Evolutionary conservation across 1,284 basidiomycete genomes (phyloP).

Genomic region (Heterobasidion parviporum): DNA sequence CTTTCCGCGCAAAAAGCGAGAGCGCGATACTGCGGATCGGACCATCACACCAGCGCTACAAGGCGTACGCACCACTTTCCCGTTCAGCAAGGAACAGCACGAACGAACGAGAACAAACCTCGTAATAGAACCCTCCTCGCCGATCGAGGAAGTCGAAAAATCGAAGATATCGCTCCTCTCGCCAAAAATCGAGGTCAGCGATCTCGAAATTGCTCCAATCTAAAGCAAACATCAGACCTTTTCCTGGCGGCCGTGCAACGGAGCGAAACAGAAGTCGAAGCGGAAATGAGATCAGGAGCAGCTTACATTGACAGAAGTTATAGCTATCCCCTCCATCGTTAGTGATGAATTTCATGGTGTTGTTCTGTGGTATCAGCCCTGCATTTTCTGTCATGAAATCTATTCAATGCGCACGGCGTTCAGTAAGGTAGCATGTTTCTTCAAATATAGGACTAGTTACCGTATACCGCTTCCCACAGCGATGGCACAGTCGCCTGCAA

Average conservation of each 20-base stretch:
- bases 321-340: conserved; percentile 25
- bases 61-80: neutral
- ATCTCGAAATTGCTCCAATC: conserved; percentile 88
- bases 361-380: neutral
- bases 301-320: conserved; percentile 73
- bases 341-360: conserved; percentile 1
- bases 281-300: neutral
- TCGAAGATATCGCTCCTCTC: conserved; percentile 65
- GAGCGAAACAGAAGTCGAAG: conserved; percentile 17
- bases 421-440: neutral
- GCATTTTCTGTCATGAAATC: conserved; percentile 23
- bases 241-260: neutral
- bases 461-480: conserved; percentile 65
- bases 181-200: conserved; percentile 76
- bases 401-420: conserved; percentile 50
- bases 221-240: conserved; percentile 15
- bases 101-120: conserved; percentile 32
- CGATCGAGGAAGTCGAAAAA: conserved; percentile 76
- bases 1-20: conserved; percentile 59
- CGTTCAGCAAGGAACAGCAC: conserved; percentile 1
- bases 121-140: conserved; percentile 81
- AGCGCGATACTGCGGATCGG: conserved; percentile 81
- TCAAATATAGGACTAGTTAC: conserved; percentile 22
- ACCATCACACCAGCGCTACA: conserved; percentile 78
- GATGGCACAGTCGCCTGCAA: conserved; percentile 74